Base-by-base conservation (phyloP, 345 rosid genomes). In the Heritiera littoralis region DNA sequence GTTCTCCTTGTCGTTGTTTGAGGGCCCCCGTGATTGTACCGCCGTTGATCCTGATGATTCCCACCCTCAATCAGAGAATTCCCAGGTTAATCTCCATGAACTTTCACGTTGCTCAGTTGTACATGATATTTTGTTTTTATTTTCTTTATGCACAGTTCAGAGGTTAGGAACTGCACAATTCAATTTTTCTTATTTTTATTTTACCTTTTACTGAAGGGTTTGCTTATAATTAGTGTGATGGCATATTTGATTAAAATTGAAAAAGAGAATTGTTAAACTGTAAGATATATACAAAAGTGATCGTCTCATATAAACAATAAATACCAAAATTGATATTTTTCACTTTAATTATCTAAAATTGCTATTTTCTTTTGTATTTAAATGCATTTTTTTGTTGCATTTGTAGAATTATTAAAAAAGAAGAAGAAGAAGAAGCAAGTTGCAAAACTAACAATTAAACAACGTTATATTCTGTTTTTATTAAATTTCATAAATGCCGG, bases 11-110 rank as follows among this genome's bases (percentile, higher is more conserved):
- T 77, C 80, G 1, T 52, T 77, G 74, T 77, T 77, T 58, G 80
- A 77, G 64, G 66, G 5, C 60, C 80, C 80, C 14, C 80, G 51
- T 51, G 74, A 77, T 40, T 77, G 74, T 54, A 77, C 80, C 38
- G 65, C 80, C 38, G 63, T 68, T 41, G 74, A 77, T 77, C 63
- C 49, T 32, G 56, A 14, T 18, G 70, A 45, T 23, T 61, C 56
- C 8, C 54, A 8, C 46, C 3, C 23, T 17, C 72, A 68, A 68
- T n/a, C 52, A 43, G 32, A 38, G 38, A 56, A 14, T 75, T 45
- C 14, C 10, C 55, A 75, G 79, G 79, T 76, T 73, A 48, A 15
- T 73, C 65, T 38, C 7, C 49, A 55, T 52, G 32, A 72, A 32
- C 7, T 38, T 70, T 13, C 14, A 5, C 23, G 1, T 48, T 66